Evolutionary conservation across 2,329 filamentous ascomycete species (phyloP), one percentile per base, ranked within the genome.

Genomic region (Microthyrium microscopicum): DNA sequence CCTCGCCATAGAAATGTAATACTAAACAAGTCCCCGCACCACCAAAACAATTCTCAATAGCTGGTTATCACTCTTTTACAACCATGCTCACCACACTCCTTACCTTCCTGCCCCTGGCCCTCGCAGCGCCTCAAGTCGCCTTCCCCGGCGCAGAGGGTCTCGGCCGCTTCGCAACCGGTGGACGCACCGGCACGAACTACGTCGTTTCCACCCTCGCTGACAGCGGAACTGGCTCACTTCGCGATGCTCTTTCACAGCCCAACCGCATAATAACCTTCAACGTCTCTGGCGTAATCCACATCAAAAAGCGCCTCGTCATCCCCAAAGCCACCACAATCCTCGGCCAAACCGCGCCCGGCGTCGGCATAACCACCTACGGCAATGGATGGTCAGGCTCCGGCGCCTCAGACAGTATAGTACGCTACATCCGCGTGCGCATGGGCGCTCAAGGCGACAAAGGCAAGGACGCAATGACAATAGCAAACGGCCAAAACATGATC

Each of bases 351-450:
- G 63, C 60, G 5, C 62, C 57, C 1, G 45, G 17, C 6, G 15
- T 31, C 15, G 55, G 57, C 4, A 59, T 68, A 26, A 65, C 63
- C 2, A 55, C 66, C 0, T 68, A 68, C 37, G 65, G 65, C n/a
- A 65, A 68, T 40, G 62, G 63, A 1, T 57, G 58, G 53, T 64
- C 60, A 2, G 66, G 62, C 40, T 64, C 60, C 4, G 63, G 65
- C 28, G 61, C 64, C 5, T 51, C 68, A 43, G 58, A 68, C 26
- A 54, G 60, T 19, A 67, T 70, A 38, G 58, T 67, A 20, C 58
- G 66, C n/a, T 67, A 70, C 44, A 56, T 70, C 15, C 57, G 64
- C 13, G 60, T 70, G 34, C 60, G 64, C 18, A 67, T 67, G 62
- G 66, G 66, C 21, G 61, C 56, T 31, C 49, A 53, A 5, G 64